Evolutionary conservation across 129 eudicot genomes (phyloP).

Genomic region (Escallonia rubra): DNA sequence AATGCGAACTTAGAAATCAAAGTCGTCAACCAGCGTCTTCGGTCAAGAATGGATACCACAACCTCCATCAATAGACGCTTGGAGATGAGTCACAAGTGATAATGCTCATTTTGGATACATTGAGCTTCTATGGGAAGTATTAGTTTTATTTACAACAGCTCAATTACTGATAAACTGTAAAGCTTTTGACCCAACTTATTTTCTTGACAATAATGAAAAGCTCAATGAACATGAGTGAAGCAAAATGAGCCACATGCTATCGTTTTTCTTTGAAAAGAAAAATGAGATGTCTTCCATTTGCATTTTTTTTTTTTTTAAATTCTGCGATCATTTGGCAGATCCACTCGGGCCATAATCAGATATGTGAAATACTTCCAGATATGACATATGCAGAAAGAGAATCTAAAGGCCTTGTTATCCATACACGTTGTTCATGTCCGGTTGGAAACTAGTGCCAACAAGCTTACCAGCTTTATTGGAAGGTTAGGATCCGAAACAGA

Average conservation of each 20-base stretch:
- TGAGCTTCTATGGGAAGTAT: too few relatives aligned
- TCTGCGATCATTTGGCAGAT: too few relatives aligned
- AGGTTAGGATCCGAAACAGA: constrained; percentile 45
- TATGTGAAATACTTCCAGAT: too few relatives aligned
- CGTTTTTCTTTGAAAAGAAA: background rate
- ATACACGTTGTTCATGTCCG: background rate
- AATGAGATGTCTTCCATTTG: background rate
- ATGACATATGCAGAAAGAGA: background rate
- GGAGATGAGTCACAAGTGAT: too few relatives aligned
- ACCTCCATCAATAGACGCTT: too few relatives aligned
- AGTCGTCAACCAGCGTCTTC: too few relatives aligned
- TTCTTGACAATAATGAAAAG: background rate
- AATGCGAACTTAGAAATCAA: too few relatives aligned
- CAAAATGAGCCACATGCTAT: background rate
- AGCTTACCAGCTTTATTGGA: constrained; percentile 57
- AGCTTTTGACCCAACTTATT: background rate
- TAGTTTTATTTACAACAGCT: too few relatives aligned
- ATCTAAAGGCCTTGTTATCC: background rate
- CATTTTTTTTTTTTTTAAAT: too few relatives aligned
- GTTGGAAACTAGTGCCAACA: background rate
- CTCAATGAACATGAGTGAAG: background rate
- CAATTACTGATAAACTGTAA: too few relatives aligned
- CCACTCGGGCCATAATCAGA: background rate
- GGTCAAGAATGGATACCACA: too few relatives aligned
- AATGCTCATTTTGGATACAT: too few relatives aligned